Conservation (phyloP, 2,329 filamentous ascomycete species). For the Fusarium devonianum region DNA sequence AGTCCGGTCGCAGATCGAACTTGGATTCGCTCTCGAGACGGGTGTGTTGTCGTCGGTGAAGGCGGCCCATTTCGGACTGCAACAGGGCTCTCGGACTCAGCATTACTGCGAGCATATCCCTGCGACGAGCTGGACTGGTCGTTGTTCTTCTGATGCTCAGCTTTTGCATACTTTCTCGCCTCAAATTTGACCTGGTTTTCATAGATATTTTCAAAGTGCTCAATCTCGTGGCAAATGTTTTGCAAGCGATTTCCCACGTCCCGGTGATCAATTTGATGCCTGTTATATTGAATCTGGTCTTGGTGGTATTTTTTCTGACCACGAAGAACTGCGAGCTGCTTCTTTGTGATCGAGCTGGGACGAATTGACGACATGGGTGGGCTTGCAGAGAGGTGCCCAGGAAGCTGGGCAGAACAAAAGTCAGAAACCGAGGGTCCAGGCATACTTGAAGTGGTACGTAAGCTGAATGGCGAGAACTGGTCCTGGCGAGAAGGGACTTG, state of each 20-base stretch:
- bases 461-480: constrained; percentile 7
- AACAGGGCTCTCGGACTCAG: constrained; percentile 6
- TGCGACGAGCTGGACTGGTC: constrained; percentile 20
- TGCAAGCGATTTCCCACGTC: constrained; percentile 54
- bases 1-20: constrained; percentile 35
- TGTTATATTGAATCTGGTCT: constrained; percentile 67
- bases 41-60: constrained; percentile 11
- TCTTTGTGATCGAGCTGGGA: constrained; percentile 66
- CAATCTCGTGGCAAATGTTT: constrained; percentile 54
- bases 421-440: too few relatives aligned
- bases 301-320: constrained; percentile 63
- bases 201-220: constrained; percentile 57
- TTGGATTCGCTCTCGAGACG: constrained; percentile 17
- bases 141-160: constrained; percentile 38
- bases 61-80: neutral
- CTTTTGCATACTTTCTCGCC: constrained; percentile 51
- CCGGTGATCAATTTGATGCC: constrained; percentile 67
- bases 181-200: constrained; percentile 57
- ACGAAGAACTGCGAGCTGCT: constrained; percentile 61
- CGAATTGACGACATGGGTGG: constrained; percentile 66
- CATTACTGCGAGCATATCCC: constrained; percentile 6
- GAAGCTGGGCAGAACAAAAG: neutral
- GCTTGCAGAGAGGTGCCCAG: constrained; percentile 14
- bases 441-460: neutral
- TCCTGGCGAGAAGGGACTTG: constrained; percentile 11